phyloP scores from a whole-genome alignment of 805 yeast genomes.

The Candida oleophila region DNA sequence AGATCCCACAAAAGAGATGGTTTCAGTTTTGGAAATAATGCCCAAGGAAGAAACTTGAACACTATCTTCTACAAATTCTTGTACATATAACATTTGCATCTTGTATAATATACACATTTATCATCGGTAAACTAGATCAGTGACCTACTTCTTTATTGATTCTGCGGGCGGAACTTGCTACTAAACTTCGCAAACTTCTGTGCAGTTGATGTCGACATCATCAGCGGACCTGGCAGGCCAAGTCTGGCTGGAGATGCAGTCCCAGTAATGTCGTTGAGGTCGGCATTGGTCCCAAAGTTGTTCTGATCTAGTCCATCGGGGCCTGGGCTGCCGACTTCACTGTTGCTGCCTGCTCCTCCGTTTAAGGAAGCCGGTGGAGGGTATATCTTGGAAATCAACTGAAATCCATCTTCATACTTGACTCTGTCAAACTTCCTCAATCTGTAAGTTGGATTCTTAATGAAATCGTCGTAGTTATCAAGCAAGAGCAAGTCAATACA shows the following conservation, averaged over 20 bases:
- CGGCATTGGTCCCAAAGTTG: not conserved
- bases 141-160: not conserved
- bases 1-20: slow-evolving; percentile 13
- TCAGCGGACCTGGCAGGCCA: slow-evolving; percentile 10
- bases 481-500: slow-evolving; percentile 67
- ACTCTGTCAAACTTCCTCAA: slow-evolving; percentile 67
- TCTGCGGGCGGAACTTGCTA: slow-evolving; percentile 21
- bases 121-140: not conserved
- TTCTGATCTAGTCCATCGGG: not conserved
- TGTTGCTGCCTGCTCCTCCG: not conserved
- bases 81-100: not conserved
- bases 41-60: not conserved
- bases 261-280: not conserved
- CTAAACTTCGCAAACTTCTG: slow-evolving; percentile 34
- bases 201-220: slow-evolving; percentile 15
- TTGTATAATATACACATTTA: not conserved
- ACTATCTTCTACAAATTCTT: not conserved
- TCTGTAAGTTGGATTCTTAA: slow-evolving; percentile 43
- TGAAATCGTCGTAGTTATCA: slow-evolving; percentile 64
- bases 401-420: slow-evolving; percentile 67
- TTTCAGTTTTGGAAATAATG: slow-evolving; percentile 14
- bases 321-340: not conserved
- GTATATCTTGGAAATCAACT: slow-evolving; percentile 56
- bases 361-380: slow-evolving; percentile 3
- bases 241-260: slow-evolving; percentile 11